Evolutionary conservation across 1,284 basidiomycete species (phyloP).

Genomic region (Ustilago loliicola): DNA sequence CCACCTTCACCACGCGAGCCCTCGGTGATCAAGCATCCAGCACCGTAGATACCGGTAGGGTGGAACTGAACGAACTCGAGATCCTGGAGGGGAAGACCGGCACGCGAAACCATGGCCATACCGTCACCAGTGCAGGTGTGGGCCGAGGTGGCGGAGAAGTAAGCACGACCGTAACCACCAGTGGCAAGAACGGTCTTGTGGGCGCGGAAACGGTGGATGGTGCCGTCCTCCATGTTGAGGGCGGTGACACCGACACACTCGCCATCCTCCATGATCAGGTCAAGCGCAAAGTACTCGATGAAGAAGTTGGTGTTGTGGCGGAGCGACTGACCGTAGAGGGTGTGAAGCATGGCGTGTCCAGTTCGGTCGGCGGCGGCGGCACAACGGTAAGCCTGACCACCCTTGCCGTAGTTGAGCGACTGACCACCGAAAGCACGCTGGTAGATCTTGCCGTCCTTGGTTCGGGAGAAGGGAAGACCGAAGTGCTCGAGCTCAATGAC

Average conservation of each 20-base stretch:
- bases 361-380: conserved; percentile 99
- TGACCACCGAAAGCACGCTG: conserved; percentile 99
- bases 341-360: conserved; percentile 97
- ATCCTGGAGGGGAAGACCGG: conserved; percentile 96
- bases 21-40: conserved; percentile 98
- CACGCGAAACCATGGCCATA: conserved; percentile 97
- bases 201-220: conserved; percentile 95
- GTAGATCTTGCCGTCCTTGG: conserved; percentile 99
- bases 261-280: conserved; percentile 98
- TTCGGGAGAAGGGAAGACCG: conserved; percentile 98
- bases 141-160: conserved; percentile 98
- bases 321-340: conserved; percentile 97
- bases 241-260: conserved; percentile 99
- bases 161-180: conserved; percentile 97
- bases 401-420: conserved; percentile 96
- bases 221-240: conserved; percentile 99
- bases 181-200: conserved; percentile 99
- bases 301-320: conserved; percentile 99
- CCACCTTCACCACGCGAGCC: conserved; percentile 99
- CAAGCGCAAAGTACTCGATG: conserved; percentile 97
- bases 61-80: conserved; percentile 99
- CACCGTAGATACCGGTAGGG: conserved; percentile 99
- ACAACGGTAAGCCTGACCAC: conserved; percentile 98
- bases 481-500: conserved; percentile 98
- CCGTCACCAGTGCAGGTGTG: conserved; percentile 99